A percentile compares a stretch with the other conserved stretches of the same genome.
phyloP scores from a whole-genome alignment of 805 yeast species.

The Ogataea minuta region DNA sequence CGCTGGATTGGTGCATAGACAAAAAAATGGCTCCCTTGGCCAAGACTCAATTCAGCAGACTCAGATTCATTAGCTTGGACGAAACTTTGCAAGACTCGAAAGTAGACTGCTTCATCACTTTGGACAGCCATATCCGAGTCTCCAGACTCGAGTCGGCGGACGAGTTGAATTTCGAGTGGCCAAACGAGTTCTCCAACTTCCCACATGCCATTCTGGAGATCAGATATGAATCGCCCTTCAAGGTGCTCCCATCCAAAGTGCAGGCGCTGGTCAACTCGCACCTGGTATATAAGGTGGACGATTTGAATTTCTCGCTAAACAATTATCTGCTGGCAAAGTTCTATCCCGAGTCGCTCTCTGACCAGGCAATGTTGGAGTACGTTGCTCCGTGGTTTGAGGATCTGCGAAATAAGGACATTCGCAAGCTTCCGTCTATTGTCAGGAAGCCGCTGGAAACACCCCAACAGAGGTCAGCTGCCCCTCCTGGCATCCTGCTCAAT shows the following conservation, averaged over 20 bases:
- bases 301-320: constrained; percentile 32
- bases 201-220: constrained; percentile 52
- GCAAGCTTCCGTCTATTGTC: constrained; percentile 40
- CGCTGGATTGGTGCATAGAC: constrained; percentile 34
- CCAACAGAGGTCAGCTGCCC: background rate
- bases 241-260: constrained; percentile 37
- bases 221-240: constrained; percentile 40
- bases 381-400: constrained; percentile 35
- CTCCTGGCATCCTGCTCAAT: constrained; percentile 32
- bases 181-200: constrained; percentile 29
- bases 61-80: constrained; percentile 27
- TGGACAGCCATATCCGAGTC: constrained; percentile 29
- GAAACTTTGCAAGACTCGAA: constrained; percentile 9
- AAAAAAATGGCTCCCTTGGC: constrained; percentile 30
- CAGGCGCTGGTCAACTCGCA: constrained; percentile 44
- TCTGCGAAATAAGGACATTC: constrained; percentile 36
- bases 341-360: constrained; percentile 19
- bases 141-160: constrained; percentile 9
- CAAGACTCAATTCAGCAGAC: constrained; percentile 25
- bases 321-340: constrained; percentile 31
- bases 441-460: constrained; percentile 8
- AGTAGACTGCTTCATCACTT: constrained; percentile 32
- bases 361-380: constrained; percentile 25
- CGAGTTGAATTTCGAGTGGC: constrained; percentile 11
- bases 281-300: constrained; percentile 45